Percentiles rank a stretch among this genome's conserved stretches.
Conservation (phyloP, 2,329 filamentous ascomycete genomes). For the Microsporum audouinii region DNA sequence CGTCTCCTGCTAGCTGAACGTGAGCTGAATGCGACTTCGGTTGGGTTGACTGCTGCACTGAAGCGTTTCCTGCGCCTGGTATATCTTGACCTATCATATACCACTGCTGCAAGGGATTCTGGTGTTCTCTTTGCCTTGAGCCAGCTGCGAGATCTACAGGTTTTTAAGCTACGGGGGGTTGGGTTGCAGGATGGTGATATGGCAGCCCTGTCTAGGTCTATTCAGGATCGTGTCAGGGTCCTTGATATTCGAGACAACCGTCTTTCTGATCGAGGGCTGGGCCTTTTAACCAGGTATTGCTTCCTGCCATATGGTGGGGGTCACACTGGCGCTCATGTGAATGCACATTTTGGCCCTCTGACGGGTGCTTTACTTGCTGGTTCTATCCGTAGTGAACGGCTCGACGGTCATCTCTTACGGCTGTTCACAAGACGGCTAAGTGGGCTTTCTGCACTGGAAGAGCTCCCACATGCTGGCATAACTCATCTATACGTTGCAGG, state of each 20-base stretch:
- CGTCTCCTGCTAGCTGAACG: constrained; percentile 46
- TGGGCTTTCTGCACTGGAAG: constrained; percentile 45
- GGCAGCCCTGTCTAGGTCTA: constrained; percentile 40
- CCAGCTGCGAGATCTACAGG: constrained; percentile 41
- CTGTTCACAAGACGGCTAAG: constrained; percentile 41
- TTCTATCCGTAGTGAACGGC: constrained; percentile 35
- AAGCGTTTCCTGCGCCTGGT: constrained; percentile 42
- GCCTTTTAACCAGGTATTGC: constrained; percentile 42
- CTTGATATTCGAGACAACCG: constrained; percentile 48
- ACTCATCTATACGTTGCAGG: constrained; percentile 50
- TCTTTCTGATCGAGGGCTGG: constrained; percentile 45
- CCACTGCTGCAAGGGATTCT: constrained; percentile 38
- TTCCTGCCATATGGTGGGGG: constrained; percentile 26
- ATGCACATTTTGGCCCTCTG: constrained; percentile 17
- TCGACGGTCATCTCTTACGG: constrained; percentile 43
- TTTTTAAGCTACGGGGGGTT: constrained; percentile 46
- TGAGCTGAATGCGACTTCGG: constrained; percentile 48
- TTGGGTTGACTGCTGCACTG: constrained; percentile 42
- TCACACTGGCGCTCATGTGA: constrained; percentile 18
- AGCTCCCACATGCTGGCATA: constrained; percentile 43
- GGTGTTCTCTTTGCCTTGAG: constrained; percentile 39
- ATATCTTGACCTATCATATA: constrained; percentile 49
- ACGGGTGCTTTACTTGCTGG: constrained; percentile 29
- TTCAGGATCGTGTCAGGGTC: constrained; percentile 43
- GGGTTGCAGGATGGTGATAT: constrained; percentile 44